Conservation (phyloP, 129 eudicot species). For the Lonicera japonica region DNA sequence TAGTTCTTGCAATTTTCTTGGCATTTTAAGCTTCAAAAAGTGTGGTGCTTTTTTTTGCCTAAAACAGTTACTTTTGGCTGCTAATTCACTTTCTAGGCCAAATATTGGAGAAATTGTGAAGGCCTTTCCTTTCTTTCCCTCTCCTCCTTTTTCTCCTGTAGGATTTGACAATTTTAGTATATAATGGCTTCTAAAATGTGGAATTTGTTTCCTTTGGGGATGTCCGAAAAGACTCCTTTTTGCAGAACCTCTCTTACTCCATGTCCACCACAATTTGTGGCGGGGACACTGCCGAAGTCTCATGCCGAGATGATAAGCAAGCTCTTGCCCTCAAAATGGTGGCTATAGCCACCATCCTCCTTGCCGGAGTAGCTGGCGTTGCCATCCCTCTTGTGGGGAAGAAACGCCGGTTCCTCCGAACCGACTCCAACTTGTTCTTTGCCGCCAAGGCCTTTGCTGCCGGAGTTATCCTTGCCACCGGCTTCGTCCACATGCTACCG, state of each 20-base stretch:
- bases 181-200: neutral
- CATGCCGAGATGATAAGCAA: slow-evolving; percentile 52
- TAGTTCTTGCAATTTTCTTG: too few relatives aligned
- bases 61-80: neutral
- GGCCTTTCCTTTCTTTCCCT: neutral
- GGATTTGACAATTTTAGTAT: neutral
- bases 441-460: slow-evolving; percentile 93
- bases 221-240: slow-evolving; percentile 30
- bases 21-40: too few relatives aligned
- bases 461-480: slow-evolving; percentile 91
- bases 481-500: slow-evolving; percentile 89
- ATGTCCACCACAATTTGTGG: slow-evolving; percentile 51
- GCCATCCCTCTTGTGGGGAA: slow-evolving; percentile 73
- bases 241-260: slow-evolving; percentile 46
- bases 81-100: neutral
- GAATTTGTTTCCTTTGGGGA: slow-evolving; percentile 16
- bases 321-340: slow-evolving; percentile 57
- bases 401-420: slow-evolving; percentile 56
- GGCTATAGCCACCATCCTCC: slow-evolving; percentile 61
- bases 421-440: slow-evolving; percentile 69
- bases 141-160: neutral
- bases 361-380: slow-evolving; percentile 64
- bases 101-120: neutral
- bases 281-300: slow-evolving; percentile 25
- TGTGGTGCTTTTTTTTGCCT: too few relatives aligned